These are phyloP conservation scores for Aureobasidium leucospermi DNA, from an alignment of 2,329 filamentous ascomycete species.

Conservation along the genomic window DNA sequence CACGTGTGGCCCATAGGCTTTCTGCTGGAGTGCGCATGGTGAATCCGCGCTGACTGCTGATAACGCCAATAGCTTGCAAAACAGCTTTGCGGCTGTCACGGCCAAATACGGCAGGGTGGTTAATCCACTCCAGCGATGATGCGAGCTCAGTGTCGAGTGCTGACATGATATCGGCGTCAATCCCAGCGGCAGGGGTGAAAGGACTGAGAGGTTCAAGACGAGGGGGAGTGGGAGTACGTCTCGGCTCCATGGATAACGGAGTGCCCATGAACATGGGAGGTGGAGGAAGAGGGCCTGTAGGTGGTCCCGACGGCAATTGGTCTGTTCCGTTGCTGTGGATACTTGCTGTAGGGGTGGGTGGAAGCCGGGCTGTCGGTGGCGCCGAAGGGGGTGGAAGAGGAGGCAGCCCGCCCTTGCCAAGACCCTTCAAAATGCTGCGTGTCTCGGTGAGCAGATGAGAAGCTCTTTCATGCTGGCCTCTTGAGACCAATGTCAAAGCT, in stretches of 20 bases:
- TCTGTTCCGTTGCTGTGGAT: conserved; percentile 14
- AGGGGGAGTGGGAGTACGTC: conserved; percentile 35
- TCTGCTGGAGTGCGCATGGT: conserved; percentile 90
- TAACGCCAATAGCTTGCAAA: conserved; percentile 91
- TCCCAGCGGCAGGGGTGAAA: conserved; percentile 60
- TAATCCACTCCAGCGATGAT: conserved; percentile 91
- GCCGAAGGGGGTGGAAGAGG: conserved; percentile 57
- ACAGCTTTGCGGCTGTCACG: conserved; percentile 93
- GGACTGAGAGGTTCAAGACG: conserved; percentile 33
- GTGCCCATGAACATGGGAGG: conserved; percentile 1
- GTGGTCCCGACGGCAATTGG: not conserved
- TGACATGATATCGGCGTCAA: conserved; percentile 72
- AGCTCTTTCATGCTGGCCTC: conserved; percentile 87
- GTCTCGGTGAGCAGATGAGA: conserved; percentile 91
- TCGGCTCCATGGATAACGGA: conserved; percentile 16
- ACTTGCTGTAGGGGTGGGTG: conserved; percentile 26
- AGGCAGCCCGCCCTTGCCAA: conserved; percentile 89
- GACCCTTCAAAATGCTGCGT: conserved; percentile 85
- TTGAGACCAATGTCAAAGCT: conserved; percentile 80
- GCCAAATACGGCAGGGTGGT: conserved; percentile 88
- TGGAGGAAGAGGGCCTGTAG: conserved; percentile 15
- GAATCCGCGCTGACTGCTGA: conserved; percentile 86
- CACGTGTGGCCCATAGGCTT: conserved; percentile 77
- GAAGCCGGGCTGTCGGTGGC: conserved; percentile 30
- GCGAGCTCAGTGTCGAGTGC: conserved; percentile 89